Base-by-base conservation (phyloP, 202 grass and related monocot species). In the Eragrostis tef region DNA sequence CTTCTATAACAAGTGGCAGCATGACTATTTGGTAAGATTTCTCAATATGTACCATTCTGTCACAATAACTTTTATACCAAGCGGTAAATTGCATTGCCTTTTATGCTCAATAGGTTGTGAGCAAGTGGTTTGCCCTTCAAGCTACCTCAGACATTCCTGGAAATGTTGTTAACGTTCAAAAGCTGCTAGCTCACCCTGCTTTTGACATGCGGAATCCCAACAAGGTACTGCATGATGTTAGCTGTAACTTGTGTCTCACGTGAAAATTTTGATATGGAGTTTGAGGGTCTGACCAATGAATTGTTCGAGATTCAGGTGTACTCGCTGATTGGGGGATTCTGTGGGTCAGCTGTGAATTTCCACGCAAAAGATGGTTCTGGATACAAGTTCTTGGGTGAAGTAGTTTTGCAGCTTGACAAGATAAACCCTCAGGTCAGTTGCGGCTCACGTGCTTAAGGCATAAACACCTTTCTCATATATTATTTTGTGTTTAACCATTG, bases 61-160 rank as follows among this genome's bases (percentile, higher is more conserved):
- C 16, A 62, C 8, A 3, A 9, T 21, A 64, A 49, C 61, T 48
- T 64, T 70, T 71, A 22, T 83, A 17, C 54, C 57, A 81, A 29
- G 50, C 22, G 21, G 36, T 44, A 75, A 51, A 44, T 68, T 69
- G 70, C 83, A 29, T 75, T 66, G 85, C 25, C 62, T 58, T 36
- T 21, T 82, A 29, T 81, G 31, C 39, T 85, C 15, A 29, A 70
- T 87, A 98, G 96, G 96, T 93, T 89, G 89, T 98, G 46, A 98
- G 94, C 87, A 94, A 98, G 86, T 98, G 96, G 92, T 95, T 98
- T 93, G 85, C 96, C 75, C 92, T 98, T 73, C 96, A 98, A 93
- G 90, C 96, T 70, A 91, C 88, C 66, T 98, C 92, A 11, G 92
- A 98, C 34, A 86, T 93, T 80, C 96, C 90, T 67, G 92, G 90